phyloP scores from a whole-genome alignment of 2,329 filamentous ascomycete genomes.

The Paecilomyces variotii region DNA sequence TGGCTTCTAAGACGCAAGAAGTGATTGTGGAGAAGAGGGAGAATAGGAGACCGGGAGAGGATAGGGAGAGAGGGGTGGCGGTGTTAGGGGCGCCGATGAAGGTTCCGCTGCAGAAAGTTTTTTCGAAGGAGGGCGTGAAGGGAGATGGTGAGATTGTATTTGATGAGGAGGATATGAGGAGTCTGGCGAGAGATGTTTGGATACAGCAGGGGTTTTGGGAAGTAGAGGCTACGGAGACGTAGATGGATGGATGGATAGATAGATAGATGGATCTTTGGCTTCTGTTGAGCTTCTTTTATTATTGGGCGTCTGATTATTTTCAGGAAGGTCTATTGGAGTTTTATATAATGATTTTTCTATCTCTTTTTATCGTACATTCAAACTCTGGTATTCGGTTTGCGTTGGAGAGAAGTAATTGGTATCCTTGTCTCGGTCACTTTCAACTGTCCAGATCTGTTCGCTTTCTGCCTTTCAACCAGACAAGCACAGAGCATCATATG shows the following conservation, averaged over 20 bases:
- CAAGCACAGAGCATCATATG: no score
- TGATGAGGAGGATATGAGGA: neutral
- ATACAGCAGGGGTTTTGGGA: neutral
- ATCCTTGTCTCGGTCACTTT: neutral
- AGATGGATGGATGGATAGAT: neutral
- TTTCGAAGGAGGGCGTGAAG: neutral
- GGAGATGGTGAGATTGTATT: neutral
- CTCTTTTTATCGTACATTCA: neutral
- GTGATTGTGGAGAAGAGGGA: neutral
- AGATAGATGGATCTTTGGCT: neutral
- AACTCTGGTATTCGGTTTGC: neutral
- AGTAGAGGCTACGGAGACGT: neutral
- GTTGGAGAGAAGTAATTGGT: neutral
- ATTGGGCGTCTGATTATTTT: neutral
- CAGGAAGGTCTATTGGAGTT: neutral
- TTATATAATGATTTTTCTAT: neutral
- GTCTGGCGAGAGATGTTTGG: neutral
- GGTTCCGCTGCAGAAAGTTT: neutral
- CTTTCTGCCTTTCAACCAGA: no score
- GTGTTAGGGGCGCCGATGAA: neutral
- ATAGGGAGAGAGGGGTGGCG: neutral
- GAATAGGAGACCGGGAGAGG: neutral
- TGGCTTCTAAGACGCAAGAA: neutral
- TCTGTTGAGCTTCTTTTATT: neutral
- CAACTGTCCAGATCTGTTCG: no score